Evolutionary conservation across 2,329 filamentous ascomycete genomes (phyloP).

Genomic region (Daldinia sp.): DNA sequence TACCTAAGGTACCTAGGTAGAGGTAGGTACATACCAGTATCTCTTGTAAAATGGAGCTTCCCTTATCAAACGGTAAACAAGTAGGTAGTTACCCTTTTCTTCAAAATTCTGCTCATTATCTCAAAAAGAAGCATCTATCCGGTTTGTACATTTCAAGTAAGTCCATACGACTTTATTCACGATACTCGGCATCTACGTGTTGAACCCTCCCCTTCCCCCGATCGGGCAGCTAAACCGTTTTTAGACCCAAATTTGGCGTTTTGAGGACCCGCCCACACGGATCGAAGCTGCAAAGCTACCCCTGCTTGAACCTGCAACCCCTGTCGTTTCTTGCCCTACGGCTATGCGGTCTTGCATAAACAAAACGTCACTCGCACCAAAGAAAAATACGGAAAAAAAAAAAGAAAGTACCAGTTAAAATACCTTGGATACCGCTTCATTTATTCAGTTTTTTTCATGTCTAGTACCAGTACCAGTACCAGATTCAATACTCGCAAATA

Average conservation of each 20-base stretch:
- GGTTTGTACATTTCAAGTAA: background rate
- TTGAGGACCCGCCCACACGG: slow-evolving; percentile 29
- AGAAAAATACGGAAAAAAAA: background rate
- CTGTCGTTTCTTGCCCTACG: slow-evolving; percentile 17
- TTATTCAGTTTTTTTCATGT: background rate
- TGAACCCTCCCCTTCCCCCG: background rate
- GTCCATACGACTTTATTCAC: background rate
- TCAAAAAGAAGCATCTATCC: slow-evolving; percentile 24
- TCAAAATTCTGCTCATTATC: background rate
- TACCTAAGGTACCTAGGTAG: too few species aligned
- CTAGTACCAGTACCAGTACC: background rate
- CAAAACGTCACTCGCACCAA: slow-evolving; percentile 11
- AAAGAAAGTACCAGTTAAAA: background rate
- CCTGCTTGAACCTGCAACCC: slow-evolving; percentile 9
- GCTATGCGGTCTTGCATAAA: slow-evolving; percentile 3
- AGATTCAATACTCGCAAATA: background rate
- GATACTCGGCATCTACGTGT: background rate
- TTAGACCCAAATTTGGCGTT: slow-evolving; percentile 23
- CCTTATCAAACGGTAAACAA: background rate
- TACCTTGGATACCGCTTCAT: background rate
- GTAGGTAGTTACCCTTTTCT: background rate
- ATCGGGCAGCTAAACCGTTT: slow-evolving; percentile 29
- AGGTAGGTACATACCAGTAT: too few species aligned
- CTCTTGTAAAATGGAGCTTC: background rate
- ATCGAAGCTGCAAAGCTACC: slow-evolving; percentile 18